A percentile compares a stretch with the other conserved stretches of the same genome.
phyloP scores from a whole-genome alignment of 148 eudicot species.

The Selenicereus undatus region DNA sequence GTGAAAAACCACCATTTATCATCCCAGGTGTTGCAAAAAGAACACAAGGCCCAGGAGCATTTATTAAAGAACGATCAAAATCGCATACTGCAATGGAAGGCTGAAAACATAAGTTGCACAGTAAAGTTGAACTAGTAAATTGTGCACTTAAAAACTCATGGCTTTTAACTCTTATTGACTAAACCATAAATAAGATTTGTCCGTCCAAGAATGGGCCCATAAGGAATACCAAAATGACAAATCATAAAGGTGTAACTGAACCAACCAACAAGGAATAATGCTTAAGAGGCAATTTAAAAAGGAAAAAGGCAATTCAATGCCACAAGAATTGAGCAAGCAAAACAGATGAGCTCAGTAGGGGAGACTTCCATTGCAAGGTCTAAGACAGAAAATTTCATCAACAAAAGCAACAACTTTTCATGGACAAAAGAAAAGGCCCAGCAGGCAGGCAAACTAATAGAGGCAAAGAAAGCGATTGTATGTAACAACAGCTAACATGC shows the following conservation, averaged over 20 bases:
- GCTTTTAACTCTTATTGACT: background rate
- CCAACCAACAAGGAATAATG: background rate
- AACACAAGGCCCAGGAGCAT: constrained; percentile 92
- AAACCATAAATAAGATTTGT: background rate
- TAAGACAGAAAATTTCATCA: background rate
- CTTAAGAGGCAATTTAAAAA: background rate
- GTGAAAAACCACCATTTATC: constrained; percentile 92
- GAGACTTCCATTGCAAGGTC: background rate
- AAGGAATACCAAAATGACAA: background rate
- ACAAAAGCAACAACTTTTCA: background rate
- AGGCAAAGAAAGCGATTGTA: background rate
- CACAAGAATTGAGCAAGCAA: background rate
- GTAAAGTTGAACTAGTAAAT: background rate
- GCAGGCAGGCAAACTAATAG: background rate
- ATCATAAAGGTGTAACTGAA: background rate
- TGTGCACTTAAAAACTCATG: background rate
- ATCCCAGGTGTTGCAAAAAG: constrained; percentile 98
- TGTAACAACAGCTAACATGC: background rate
- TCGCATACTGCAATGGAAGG: constrained; percentile 46
- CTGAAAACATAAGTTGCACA: background rate
- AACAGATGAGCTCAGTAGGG: background rate
- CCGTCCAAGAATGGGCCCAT: too few relatives aligned
- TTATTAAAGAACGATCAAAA: constrained; percentile 85
- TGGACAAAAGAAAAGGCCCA: background rate
- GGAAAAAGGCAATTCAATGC: background rate